Conservation (phyloP, 2,329 filamentous ascomycete genomes). For the Aspergillus quadricinctus region DNA sequence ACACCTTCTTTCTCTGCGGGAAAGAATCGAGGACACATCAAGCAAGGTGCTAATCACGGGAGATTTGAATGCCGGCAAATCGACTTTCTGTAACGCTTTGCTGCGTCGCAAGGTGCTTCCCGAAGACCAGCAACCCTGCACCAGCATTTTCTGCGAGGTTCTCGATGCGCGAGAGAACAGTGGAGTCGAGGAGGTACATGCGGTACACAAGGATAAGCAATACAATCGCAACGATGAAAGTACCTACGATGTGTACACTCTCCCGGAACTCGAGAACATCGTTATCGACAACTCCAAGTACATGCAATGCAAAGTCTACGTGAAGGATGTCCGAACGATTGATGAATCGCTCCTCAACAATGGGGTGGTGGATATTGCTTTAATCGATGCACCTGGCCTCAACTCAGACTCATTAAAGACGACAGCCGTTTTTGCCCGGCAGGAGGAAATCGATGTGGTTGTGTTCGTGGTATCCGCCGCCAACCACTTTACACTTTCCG, state of each 20-base stretch:
- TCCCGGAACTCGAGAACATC: constrained; percentile 78
- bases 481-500: constrained; percentile 95
- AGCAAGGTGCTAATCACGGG: constrained; percentile 96
- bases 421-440: constrained; percentile 91
- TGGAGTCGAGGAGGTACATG: constrained; percentile 90
- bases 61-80: constrained; percentile 95
- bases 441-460: constrained; percentile 98
- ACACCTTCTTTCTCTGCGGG: constrained; percentile 78
- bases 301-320: constrained; percentile 93
- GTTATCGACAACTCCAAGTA: constrained; percentile 86
- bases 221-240: constrained; percentile 91
- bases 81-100: constrained; percentile 97
- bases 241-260: constrained; percentile 81
- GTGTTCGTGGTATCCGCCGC: constrained; percentile 97
- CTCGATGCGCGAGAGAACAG: constrained; percentile 87
- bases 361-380: constrained; percentile 92
- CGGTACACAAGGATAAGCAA: constrained; percentile 71
- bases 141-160: constrained; percentile 97
- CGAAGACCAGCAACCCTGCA: constrained; percentile 97
- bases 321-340: constrained; percentile 81
- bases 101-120: constrained; percentile 86
- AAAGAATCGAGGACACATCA: constrained; percentile 93
- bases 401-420: constrained; percentile 97
- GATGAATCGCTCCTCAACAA: constrained; percentile 96
- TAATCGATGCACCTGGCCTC: constrained; percentile 93